A percentile compares a stretch with the other conserved stretches of the same genome.
phyloP scores from a whole-genome alignment of 192 early-diverging fungal genomes.

The Thamnidium elegans region DNA sequence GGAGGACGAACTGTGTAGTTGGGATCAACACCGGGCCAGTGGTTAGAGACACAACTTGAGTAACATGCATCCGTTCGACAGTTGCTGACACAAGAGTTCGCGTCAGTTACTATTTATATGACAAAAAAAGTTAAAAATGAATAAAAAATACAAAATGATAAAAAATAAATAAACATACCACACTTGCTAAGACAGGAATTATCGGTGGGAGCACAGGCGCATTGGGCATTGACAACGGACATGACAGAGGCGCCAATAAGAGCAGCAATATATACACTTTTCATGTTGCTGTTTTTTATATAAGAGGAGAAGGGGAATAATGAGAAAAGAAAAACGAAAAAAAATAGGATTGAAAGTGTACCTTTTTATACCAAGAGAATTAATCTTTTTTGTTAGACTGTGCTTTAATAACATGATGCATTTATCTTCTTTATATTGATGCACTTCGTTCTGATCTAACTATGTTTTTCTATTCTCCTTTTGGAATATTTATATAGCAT shows the following conservation, averaged over 20 bases:
- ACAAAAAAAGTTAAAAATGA: neutral
- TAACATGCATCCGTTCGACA: constrained; percentile 10
- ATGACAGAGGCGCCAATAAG: constrained; percentile 2
- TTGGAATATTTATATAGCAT: no score
- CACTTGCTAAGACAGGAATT: constrained; percentile 8
- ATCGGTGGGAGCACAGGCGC: constrained; percentile 6
- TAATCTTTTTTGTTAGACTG: no score
- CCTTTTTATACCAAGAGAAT: neutral
- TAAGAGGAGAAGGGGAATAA: neutral
- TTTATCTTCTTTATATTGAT: no score
- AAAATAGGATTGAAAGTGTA: neutral
- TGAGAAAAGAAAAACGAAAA: neutral
- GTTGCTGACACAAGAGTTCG: constrained; percentile 2
- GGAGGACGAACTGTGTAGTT: neutral
- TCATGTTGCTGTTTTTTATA: constrained; percentile 3
- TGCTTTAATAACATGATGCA: no score
- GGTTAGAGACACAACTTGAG: constrained; percentile 10
- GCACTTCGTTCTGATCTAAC: no score
- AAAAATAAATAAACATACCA: constrained; percentile 10
- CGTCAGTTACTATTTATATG: constrained; percentile 1
- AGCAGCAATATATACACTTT: neutral
- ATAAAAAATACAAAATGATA: neutral
- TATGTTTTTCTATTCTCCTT: no score
- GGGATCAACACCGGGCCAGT: constrained; percentile 15
- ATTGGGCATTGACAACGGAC: constrained; percentile 11